A percentile compares a stretch with the other conserved stretches of the same genome.
Conservation (phyloP, 768 basidiomycete genomes). For the Mycena vitilis region DNA sequence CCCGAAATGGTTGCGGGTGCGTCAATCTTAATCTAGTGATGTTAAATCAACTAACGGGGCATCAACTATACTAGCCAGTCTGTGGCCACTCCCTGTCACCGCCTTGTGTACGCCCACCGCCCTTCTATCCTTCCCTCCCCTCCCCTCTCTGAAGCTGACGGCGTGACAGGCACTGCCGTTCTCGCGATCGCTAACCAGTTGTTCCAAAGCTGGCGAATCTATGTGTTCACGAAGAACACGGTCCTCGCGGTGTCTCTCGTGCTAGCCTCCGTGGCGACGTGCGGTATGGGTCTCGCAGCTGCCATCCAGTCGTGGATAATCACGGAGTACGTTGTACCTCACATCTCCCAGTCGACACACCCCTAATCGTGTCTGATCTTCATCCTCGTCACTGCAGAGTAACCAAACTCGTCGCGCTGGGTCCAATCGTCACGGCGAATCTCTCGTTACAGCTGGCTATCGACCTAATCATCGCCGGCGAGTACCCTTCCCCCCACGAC, state of each 20-base stretch:
- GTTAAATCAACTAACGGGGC: neutral
- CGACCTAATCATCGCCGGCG: slow-evolving; percentile 21
- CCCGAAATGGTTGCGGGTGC: neutral
- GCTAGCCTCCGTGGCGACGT: neutral
- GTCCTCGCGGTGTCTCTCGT: neutral
- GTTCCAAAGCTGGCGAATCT: slow-evolving; percentile 14
- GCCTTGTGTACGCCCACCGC: neutral
- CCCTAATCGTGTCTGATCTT: neutral
- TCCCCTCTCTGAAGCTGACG: neutral
- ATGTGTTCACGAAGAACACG: slow-evolving; percentile 11
- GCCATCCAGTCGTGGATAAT: slow-evolving; percentile 9
- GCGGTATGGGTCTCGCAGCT: slow-evolving; percentile 7
- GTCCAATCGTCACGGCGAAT: slow-evolving; percentile 18
- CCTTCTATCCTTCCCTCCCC: neutral
- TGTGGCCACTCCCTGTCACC: slow-evolving; percentile 15
- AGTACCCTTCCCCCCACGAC: neutral
- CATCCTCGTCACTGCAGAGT: neutral
- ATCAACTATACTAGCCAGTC: neutral
- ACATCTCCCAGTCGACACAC: too few relatives aligned
- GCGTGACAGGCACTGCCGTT: neutral
- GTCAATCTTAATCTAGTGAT: neutral
- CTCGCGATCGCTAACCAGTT: slow-evolving; percentile 11
- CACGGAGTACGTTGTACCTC: neutral
- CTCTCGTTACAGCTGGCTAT: slow-evolving; percentile 13
- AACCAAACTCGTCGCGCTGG: slow-evolving; percentile 14